These are phyloP conservation scores for Plasmodium sp. DNA, from an alignment of 169 alveolate species.

Conservation along the genomic window DNA sequence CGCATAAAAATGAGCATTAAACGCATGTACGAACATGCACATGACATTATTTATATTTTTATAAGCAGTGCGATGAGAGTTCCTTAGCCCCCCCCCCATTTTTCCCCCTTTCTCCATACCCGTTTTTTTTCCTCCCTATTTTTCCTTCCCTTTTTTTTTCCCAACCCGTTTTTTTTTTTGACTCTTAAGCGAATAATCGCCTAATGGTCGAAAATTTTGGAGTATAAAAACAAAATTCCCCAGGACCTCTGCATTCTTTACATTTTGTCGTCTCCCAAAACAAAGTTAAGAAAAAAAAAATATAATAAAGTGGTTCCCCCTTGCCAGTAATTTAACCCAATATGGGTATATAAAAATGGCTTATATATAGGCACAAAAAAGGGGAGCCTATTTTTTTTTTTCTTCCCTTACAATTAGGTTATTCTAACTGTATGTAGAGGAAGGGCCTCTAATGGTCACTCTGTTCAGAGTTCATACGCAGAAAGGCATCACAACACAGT, in stretches of 20 bases:
- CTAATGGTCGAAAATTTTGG: neutral
- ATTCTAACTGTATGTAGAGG: neutral
- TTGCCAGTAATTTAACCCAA: neutral
- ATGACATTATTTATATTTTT: neutral
- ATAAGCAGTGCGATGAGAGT: neutral
- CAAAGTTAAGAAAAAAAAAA: neutral
- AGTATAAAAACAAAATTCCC: neutral
- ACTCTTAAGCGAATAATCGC: neutral
- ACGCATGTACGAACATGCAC: neutral
- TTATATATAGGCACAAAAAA: neutral
- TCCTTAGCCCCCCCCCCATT: neutral
- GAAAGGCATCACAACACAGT: neutral
- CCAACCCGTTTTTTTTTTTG: neutral
- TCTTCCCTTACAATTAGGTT: neutral
- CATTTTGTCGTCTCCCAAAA: neutral
- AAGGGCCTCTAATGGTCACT: neutral
- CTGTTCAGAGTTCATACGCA: neutral
- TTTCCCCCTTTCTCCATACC: neutral
- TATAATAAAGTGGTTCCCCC: neutral
- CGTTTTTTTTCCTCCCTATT: neutral
- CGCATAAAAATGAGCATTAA: neutral
- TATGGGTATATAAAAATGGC: neutral
- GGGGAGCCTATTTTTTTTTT: neutral
- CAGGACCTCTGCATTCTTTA: no score
- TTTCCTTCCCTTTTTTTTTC: neutral